Evolutionary conservation across 176 grass and related monocot genomes (phyloP).

Genomic region (Saccharum spontaneum): DNA sequence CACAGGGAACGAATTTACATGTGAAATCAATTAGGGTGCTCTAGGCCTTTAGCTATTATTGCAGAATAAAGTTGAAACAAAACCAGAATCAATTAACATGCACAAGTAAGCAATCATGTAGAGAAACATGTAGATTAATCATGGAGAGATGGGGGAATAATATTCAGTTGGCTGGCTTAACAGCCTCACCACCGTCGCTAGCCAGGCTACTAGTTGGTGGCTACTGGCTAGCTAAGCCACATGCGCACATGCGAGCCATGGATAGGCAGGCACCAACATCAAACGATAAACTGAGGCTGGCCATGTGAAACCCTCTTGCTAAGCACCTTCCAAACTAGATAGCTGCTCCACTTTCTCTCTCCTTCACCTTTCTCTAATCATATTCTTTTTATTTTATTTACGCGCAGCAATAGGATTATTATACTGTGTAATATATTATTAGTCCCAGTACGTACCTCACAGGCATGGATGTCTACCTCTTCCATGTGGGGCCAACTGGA

Average conservation of each 20-base stretch:
- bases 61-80: slow-evolving; percentile 7
- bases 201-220: not conserved
- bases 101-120: slow-evolving; percentile 47
- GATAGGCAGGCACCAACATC: not conserved
- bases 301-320: slow-evolving; percentile 77
- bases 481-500: not conserved
- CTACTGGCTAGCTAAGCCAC: slow-evolving; percentile 31
- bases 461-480: not conserved
- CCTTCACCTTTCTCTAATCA: not conserved
- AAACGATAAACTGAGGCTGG: slow-evolving; percentile 28
- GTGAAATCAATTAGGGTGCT: not conserved
- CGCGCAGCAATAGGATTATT: not conserved
- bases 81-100: slow-evolving; percentile 54
- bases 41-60: not conserved
- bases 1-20: not conserved
- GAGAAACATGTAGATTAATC: slow-evolving; percentile 53
- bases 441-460: not conserved
- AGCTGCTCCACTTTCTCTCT: not conserved
- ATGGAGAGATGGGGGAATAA: slow-evolving; percentile 38
- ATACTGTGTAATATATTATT: not conserved
- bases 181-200: slow-evolving; percentile 21
- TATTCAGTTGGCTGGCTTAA: slow-evolving; percentile 38
- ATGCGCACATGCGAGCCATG: slow-evolving; percentile 52
- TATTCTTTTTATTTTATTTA: not conserved
- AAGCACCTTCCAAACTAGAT: slow-evolving; percentile 60